Conservation (phyloP, 2,329 filamentous ascomycete species). For the Decorospora gaudefroyi region DNA sequence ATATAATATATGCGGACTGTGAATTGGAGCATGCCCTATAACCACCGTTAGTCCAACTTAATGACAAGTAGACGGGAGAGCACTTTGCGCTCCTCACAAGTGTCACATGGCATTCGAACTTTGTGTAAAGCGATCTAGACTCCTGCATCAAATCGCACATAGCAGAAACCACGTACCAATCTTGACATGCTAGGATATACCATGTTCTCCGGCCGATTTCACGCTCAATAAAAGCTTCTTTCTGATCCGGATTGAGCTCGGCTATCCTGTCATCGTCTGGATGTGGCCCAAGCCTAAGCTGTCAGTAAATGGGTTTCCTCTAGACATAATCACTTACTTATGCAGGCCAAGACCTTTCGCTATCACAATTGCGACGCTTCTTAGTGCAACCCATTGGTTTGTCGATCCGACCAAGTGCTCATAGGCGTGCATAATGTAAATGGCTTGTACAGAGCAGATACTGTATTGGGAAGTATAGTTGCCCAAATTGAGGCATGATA, state of each 20-base stretch:
- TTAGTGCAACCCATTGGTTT: constrained; percentile 54
- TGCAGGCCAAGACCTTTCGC: constrained; percentile 56
- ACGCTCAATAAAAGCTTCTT: constrained; percentile 35
- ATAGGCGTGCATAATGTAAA: constrained; percentile 55
- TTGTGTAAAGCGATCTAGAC: no score
- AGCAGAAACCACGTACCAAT: constrained; percentile 48
- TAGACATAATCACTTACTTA: constrained; percentile 11
- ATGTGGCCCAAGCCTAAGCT: constrained; percentile 28
- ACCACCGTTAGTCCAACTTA: neutral
- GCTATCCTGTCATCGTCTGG: constrained; percentile 31
- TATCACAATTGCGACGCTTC: constrained; percentile 54
- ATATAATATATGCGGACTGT: constrained; percentile 46
- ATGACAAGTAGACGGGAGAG: neutral
- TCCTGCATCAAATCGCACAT: no score
- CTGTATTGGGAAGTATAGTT: constrained; percentile 52
- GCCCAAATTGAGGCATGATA: constrained; percentile 53
- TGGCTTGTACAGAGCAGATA: constrained; percentile 51
- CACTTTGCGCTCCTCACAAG: no score
- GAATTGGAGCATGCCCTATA: constrained; percentile 48
- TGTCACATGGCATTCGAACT: no score
- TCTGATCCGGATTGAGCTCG: constrained; percentile 28
- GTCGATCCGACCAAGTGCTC: constrained; percentile 57
- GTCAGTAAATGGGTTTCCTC: neutral
- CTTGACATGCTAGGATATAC: constrained; percentile 49
- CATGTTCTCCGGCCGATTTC: constrained; percentile 51